Base-by-base conservation (phyloP, 306 rosid genomes). In the Trichosanthes truncata region DNA sequence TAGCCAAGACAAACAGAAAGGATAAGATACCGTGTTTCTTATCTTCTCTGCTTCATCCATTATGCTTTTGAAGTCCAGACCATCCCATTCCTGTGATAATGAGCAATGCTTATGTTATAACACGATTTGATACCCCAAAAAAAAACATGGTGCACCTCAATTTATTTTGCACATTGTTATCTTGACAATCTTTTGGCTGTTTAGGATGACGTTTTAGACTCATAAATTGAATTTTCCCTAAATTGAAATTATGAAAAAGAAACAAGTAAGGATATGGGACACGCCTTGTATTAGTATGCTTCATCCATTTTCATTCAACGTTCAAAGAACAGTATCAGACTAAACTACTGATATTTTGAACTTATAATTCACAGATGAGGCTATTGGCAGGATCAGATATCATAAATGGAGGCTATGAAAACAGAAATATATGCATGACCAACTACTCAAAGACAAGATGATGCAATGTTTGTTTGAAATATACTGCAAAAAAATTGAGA, bases 21-120 rank as follows among this genome's bases (percentile, higher is more conserved):
- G 49, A 52, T 36, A 36, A 15, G 45, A 87, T 95, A 96, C 99
- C 82, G 96, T 91, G 80, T 78, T 91, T 87, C 96, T 85, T 75
- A 88, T 93, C 80, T 87, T 91, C 89, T 90, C 98, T 45, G 98
- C 98, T 8, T 93, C 97, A 55, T 90, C 83, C 94, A 96, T 91
- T 85, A 96, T 96, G 85, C 90, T 91, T 85, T 86, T 61, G 73
- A 96, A 93, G 87, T 89, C 87, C 90, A 96, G 38, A 80, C 98
- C 99, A 45, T 97, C 90, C 99, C 99, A 96, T 80, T 96, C 99
- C 99, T 96, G 92, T 33, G 49, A 79, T 43, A 36, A 62, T 63
- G 48, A 79, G 18, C 83, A 82, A 83, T 62, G 26, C 57, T 71
- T 43, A 8, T 36, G 18, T n/a, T 45, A 43, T 23, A 45, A 25